These are phyloP conservation scores for Candida koratica DNA, from an alignment of 805 yeast genomes.

Conservation along the genomic window DNA sequence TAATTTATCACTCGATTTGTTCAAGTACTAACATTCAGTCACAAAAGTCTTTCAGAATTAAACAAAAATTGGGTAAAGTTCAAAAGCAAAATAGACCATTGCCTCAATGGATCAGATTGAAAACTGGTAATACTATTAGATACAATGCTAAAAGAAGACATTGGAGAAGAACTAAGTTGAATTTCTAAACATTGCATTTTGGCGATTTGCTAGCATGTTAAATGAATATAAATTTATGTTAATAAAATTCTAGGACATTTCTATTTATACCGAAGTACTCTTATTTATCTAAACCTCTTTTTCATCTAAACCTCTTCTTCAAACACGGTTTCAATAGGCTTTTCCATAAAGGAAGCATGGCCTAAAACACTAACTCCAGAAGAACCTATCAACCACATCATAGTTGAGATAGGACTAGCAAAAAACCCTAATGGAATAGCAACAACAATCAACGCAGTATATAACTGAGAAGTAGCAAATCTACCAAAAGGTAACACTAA, in stretches of 20 bases:
- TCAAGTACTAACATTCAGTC: slow-evolving; percentile 50
- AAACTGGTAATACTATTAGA: slow-evolving; percentile 96
- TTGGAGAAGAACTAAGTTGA: slow-evolving; percentile 99
- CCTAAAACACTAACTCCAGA: slow-evolving; percentile 72
- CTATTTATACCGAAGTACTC: not conserved
- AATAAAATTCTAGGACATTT: not conserved
- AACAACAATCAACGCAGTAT: slow-evolving; percentile 74
- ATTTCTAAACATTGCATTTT: slow-evolving; percentile 56
- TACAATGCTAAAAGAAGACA: slow-evolving; percentile 99
- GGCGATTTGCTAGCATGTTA: slow-evolving; percentile 8
- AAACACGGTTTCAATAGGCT: slow-evolving; percentile 92
- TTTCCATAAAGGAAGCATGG: slow-evolving; percentile 90
- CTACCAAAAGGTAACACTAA: slow-evolving; percentile 70
- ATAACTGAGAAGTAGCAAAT: slow-evolving; percentile 73
- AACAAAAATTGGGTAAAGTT: slow-evolving; percentile 99
- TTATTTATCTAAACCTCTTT: not conserved
- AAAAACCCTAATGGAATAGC: slow-evolving; percentile 78
- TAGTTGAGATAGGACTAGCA: slow-evolving; percentile 84
- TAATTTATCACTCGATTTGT: too few species aligned
- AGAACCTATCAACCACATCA: slow-evolving; percentile 90
- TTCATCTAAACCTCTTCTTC: slow-evolving; percentile 60
- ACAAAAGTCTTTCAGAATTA: slow-evolving; percentile 93
- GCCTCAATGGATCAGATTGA: slow-evolving; percentile 99
- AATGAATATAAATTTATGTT: slow-evolving; percentile 11
- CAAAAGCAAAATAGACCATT: slow-evolving; percentile 98